Conservation (phyloP, 2,329 filamentous ascomycete species). For the Alternaria rosae region DNA sequence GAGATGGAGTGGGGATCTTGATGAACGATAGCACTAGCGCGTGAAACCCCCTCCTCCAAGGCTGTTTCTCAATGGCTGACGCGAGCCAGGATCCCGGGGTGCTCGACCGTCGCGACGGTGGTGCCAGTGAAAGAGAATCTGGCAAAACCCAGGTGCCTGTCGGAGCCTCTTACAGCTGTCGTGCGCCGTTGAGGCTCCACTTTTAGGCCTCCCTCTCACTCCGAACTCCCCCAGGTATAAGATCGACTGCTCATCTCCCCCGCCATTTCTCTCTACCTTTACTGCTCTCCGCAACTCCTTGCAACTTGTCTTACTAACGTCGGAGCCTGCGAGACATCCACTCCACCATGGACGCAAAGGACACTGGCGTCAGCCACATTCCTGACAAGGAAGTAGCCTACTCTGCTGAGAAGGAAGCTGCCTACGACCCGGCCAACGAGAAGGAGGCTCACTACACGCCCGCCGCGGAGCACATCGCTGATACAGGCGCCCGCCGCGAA, state of each 20-base stretch:
- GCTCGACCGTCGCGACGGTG: conserved; percentile 1
- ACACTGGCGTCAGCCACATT: not conserved
- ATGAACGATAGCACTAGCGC: conserved; percentile 10
- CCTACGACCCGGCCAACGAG: conserved; percentile 3
- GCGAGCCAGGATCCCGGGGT: conserved; percentile 5
- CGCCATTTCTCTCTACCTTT: conserved; percentile 3
- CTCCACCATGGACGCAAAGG: conserved; percentile 13
- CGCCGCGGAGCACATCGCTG: conserved; percentile 9
- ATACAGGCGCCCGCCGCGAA: conserved; percentile 40
- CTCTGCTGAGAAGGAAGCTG: not conserved
- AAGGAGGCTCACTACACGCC: conserved; percentile 5
- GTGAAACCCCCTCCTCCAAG: conserved; percentile 8
- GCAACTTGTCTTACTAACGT: not conserved
- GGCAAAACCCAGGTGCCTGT: not conserved
- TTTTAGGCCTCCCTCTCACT: conserved; percentile 16
- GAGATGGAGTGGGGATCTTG: conserved; percentile 9
- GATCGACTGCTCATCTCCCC: conserved; percentile 7
- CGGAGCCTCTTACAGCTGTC: conserved; percentile 7
- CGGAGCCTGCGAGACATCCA: not conserved
- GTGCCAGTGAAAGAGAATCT: not conserved
- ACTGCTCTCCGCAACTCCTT: not conserved
- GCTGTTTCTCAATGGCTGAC: conserved; percentile 5
- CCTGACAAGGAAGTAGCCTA: conserved; percentile 10
- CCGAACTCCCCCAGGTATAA: conserved; percentile 9
- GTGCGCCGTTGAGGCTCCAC: conserved; percentile 15